Evolutionary conservation across 2,329 filamentous ascomycete genomes (phyloP), one percentile per base, ranked within the genome.

Genomic region (Pestalotiopsis fici): DNA sequence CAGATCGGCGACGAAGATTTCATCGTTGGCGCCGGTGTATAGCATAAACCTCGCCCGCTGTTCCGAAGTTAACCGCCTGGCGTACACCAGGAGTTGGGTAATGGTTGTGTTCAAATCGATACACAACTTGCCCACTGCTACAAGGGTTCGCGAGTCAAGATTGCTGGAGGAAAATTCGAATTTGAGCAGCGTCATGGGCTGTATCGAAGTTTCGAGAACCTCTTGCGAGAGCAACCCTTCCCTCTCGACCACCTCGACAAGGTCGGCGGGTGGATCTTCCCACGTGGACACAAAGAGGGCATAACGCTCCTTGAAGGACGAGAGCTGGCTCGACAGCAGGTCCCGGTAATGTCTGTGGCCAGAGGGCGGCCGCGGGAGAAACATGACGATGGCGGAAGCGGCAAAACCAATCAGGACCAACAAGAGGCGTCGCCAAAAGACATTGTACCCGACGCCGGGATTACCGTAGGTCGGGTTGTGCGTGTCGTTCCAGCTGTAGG

Each of bases 401-500:
- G 59, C 59, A 28, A 61, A 61, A 13, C 59, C 59, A 27, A 61
- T 61, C 28, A 61, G 15, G 11, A 61, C 59, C 6, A 61, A 28
- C 27, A 61, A 28, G 12, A 61, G 59, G 18, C 59, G 59, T 3
- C 59, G 59, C 59, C 59, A 61, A 23, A 61, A 61, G 27, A 61
- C 59, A 21, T 61, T 61, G 31, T 61, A 61, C 12, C 59, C 59
- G 31, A 61, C 59, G 31, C 59, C 59, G 7, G 59, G 59, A n/a
- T 31, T 39, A n/a, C 59, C 59, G 59, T 61, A 61, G 15, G 28
- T 61, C 11, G 59, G 59, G 21, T 37, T 61, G 28, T 61, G 31
- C 11, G 59, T 61, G 59, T 61, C 59, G 28, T 13, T 61, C 59
- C 59, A 61, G 59, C 59, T 61, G 59, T 61, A 61, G 12, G 59